Evolutionary conservation across 148 eudicot species (phyloP), one percentile per base, ranked within the genome.

Genomic region (Rhododendron griersonianum): DNA sequence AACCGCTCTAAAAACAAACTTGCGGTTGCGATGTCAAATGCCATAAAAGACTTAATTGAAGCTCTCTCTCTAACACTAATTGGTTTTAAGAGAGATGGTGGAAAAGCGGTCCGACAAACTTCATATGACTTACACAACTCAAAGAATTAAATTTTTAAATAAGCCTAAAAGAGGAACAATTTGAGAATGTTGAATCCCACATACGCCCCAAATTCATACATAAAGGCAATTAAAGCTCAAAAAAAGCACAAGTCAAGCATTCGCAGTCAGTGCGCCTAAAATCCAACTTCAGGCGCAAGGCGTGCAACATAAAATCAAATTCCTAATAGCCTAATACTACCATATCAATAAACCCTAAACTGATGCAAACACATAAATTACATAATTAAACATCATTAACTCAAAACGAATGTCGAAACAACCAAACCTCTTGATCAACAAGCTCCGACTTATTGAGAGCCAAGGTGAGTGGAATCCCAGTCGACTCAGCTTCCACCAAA

Each of bases 401-500:
- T 21, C 69, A 61, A 61, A 23, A 16, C 69, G 3, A 11, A 25
- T 25, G 11, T 23, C 0, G 30, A 30, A 71, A 30, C 19, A 71
- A 28, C 19, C 85, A 82, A 75, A 96, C 99, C 99, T 90, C 91
- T 55, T 95, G 91, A 65, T 85, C 71, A 63, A 91, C 96, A 57
- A 96, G 98, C 83, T 96, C 99, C n/a, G 92, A 86, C 89, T 96
- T 96, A 76, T 96, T 96, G 87, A 95, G 85, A 25, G 92, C 99
- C 80, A 96, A 94, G 9, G 94, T 93, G 57, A 96, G 55, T 2
- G 96, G 96, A 87, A 96, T 88, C 23, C 93, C 94, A 5, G 94
- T 87, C 7, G 98, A 95, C 84, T 96, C 98, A 7, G 99, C 99
- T 84, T 96, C 99, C 50, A 96, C 92, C 86, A 96, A 87, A 78